Conservation (phyloP, 495 filamentous ascomycete species). For the Daldinia concentrica region DNA sequence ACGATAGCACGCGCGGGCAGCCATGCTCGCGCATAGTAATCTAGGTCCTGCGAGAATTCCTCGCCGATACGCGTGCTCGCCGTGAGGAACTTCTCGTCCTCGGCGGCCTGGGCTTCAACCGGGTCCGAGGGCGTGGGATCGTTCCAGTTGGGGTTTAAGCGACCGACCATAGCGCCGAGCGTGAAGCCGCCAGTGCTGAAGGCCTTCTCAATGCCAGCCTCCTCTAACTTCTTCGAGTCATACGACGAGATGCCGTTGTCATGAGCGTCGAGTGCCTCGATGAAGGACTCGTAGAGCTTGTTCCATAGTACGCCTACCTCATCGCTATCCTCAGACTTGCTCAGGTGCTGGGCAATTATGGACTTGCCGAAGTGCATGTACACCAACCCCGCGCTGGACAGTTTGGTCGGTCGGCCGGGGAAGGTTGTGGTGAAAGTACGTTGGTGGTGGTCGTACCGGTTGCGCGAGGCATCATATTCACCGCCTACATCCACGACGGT, state of each 20-base stretch:
- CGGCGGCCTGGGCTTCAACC: conserved; percentile 71
- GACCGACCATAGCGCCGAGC: conserved; percentile 81
- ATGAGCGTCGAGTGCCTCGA: conserved; percentile 96
- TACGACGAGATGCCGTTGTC: conserved; percentile 93
- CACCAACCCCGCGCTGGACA: conserved; percentile 91
- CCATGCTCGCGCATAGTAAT: conserved; percentile 78
- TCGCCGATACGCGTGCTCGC: conserved; percentile 86
- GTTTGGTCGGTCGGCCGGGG: conserved; percentile 80
- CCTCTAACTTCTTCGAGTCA: conserved; percentile 68
- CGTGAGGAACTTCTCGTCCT: conserved; percentile 79
- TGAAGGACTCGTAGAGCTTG: conserved; percentile 91
- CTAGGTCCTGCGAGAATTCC: conserved; percentile 80
- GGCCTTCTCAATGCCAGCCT: conserved; percentile 75
- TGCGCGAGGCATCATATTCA: conserved; percentile 76
- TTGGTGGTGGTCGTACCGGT: conserved; percentile 98
- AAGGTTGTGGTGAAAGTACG: conserved; percentile 83
- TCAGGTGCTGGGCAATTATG: conserved; percentile 77
- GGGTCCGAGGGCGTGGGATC: conserved; percentile 57
- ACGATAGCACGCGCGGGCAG: conserved; percentile 86
- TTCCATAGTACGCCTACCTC: conserved; percentile 79
- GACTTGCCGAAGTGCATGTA: conserved; percentile 92
- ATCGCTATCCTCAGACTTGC: conserved; percentile 59
- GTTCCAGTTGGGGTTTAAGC: conserved; percentile 81
- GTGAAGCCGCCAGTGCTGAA: conserved; percentile 85
- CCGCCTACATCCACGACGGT: conserved; percentile 96